A percentile compares a stretch with the other conserved stretches of the same genome.
These are phyloP conservation scores for Chalaropsis thielavioides DNA, from an alignment of 2,329 filamentous ascomycete species.

Conservation along the genomic window DNA sequence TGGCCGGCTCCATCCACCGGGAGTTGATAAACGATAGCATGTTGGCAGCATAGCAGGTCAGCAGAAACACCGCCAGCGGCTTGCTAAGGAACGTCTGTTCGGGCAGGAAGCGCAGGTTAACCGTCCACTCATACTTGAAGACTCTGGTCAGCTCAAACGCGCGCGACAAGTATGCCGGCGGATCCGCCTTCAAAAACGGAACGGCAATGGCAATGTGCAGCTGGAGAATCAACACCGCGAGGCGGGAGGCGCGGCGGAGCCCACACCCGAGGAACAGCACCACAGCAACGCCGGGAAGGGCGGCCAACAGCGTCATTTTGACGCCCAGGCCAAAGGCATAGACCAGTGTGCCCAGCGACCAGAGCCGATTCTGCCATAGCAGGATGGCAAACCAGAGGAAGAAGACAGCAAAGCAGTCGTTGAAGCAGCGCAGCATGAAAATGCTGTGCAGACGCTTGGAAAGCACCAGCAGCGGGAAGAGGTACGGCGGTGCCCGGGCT, in stretches of 20 bases:
- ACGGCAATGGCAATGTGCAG: conserved; percentile 54
- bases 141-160: conserved; percentile 84
- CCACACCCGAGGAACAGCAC: conserved; percentile 63
- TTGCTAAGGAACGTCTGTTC: conserved; percentile 62
- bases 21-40: conserved; percentile 50
- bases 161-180: conserved; percentile 57
- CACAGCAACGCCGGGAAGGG: conserved; percentile 64
- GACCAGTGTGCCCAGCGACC: conserved; percentile 55
- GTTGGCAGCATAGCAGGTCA: conserved; percentile 50
- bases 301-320: conserved; percentile 85
- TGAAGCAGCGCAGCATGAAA: conserved; percentile 85
- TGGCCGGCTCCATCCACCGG: conserved; percentile 58
- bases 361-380: conserved; percentile 58
- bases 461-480: conserved; percentile 70
- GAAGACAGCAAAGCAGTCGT: conserved; percentile 78
- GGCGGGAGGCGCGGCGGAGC: conserved; percentile 50
- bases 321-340: conserved; percentile 75
- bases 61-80: conserved; percentile 51
- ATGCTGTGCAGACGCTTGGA: conserved; percentile 91
- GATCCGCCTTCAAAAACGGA: conserved; percentile 56
- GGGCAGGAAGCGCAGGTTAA: conserved; percentile 94
- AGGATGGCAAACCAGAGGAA: conserved; percentile 74
- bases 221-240: conserved; percentile 58
- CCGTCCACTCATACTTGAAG: conserved; percentile 96
- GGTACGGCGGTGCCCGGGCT: conserved; percentile 69